Evolutionary conservation across 2,329 filamentous ascomycete species (phyloP), one percentile per base, ranked within the genome.

Genomic region (Aspergillus alliaceus): DNA sequence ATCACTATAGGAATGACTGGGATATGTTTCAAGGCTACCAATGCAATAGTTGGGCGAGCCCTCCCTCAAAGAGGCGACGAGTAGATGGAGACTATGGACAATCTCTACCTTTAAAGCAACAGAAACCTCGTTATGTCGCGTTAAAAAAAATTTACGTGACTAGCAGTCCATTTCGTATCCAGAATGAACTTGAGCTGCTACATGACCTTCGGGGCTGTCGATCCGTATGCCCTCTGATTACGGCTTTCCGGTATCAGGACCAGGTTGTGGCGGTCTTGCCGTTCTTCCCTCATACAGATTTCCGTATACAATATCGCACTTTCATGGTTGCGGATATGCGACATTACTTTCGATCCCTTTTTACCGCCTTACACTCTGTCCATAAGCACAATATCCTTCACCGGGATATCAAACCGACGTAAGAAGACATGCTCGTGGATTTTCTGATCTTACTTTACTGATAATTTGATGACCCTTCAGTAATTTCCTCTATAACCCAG

Each of bases 91-190:
- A 71, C 20, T 72, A 72, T 51, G 47, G 58, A 24, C 59, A 64
- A 51, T 67, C 69, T 37, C 66, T 72, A 53, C 64, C 70, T 20
- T 70, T 66, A 22, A 73, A 73, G 39, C 78, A 77, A 54, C 79
- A 77, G 51, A 82, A 79, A 64, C 81, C 89, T 24, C 90, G 89
- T 71, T 98, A 89, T 69, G 96, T 99, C 60, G 95, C 96, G 20
- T 90, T 99, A 75, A 99, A 99, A 79, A 99, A 99, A 79, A 99
- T 99, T 66, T 99, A 99, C 74, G 95, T 98, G 63, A 99, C 96
- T 0, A 97, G 93, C 61, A 97, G 92, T 64, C 95, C 95, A 0
- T 83, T 88, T 27, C 90, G 95, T 46, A 98, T 99, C 66, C 86
- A 96, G 70, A 99, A 99, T 77, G 95, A 99, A 76, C 86, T 99